Conservation (phyloP, 805 yeast species). For the Candida boidinii region DNA sequence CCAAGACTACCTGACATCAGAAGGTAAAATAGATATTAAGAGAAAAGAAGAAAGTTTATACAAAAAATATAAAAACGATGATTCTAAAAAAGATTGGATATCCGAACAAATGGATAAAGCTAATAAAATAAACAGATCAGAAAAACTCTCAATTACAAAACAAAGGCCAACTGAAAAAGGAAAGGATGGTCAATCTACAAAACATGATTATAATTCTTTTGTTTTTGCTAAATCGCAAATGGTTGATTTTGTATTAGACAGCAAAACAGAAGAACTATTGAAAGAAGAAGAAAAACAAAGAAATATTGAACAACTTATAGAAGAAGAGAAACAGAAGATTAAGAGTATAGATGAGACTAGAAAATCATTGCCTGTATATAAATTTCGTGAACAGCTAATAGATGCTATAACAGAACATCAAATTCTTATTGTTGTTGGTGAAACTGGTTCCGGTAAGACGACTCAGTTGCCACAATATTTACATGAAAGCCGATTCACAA, state of each 20-base stretch:
- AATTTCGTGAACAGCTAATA: slow-evolving; percentile 51
- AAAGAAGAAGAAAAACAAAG: slow-evolving; percentile 23
- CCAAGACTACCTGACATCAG: slow-evolving; percentile 43
- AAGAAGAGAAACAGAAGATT: slow-evolving; percentile 26
- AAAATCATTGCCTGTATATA: slow-evolving; percentile 67
- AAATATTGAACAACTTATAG: slow-evolving; percentile 20
- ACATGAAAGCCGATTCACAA: slow-evolving; percentile 72
- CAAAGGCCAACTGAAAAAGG: background rate
- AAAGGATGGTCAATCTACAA: slow-evolving; percentile 25
- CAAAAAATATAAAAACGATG: slow-evolving; percentile 23
- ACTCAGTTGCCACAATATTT: slow-evolving; percentile 88
- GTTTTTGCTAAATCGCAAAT: slow-evolving; percentile 65
- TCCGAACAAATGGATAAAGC: slow-evolving; percentile 38
- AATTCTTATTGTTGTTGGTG: slow-evolving; percentile 82
- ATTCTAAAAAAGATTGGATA: slow-evolving; percentile 38
- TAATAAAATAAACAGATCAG: slow-evolving; percentile 16
- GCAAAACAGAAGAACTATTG: slow-evolving; percentile 16
- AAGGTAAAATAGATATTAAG: slow-evolving; percentile 44
- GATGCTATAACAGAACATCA: slow-evolving; percentile 55
- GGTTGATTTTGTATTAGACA: slow-evolving; percentile 44
- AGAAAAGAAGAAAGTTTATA: slow-evolving; percentile 45
- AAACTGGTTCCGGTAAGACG: slow-evolving; percentile 95
- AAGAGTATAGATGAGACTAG: slow-evolving; percentile 41
- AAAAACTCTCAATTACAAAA: slow-evolving; percentile 4
- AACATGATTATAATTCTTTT: slow-evolving; percentile 68